phyloP scores from a whole-genome alignment of 495 filamentous ascomycete genomes.

The Aspergillus bridgeri region DNA sequence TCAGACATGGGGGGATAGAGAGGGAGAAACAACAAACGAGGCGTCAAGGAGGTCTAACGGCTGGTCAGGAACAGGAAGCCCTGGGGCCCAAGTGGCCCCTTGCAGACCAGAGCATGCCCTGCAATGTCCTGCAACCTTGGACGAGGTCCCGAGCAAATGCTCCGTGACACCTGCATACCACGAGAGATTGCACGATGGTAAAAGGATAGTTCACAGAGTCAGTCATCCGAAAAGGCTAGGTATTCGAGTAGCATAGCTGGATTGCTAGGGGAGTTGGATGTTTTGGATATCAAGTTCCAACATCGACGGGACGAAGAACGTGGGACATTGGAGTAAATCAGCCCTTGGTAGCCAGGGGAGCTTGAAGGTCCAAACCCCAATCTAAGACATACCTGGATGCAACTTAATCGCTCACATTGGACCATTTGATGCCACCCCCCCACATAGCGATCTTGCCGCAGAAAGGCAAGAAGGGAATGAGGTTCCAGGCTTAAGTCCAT shows the following conservation, averaged over 20 bases:
- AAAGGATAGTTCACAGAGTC: not conserved
- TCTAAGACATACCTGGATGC: slow-evolving; percentile 3
- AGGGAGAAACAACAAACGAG: not conserved
- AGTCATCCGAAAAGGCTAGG: not conserved
- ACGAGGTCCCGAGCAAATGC: not conserved
- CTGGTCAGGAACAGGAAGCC: not conserved
- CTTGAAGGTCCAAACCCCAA: not conserved
- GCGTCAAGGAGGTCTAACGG: not conserved
- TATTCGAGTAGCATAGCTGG: not conserved
- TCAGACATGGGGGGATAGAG: not conserved
- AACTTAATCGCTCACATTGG: slow-evolving; percentile 5
- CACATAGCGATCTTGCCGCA: slow-evolving; percentile 10
- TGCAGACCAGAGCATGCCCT: slow-evolving; percentile 14
- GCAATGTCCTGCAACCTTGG: slow-evolving; percentile 12
- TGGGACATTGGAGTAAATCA: not conserved
- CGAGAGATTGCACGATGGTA: slow-evolving; percentile 5
- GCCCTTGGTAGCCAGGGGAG: not conserved
- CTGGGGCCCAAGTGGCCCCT: slow-evolving; percentile 1
- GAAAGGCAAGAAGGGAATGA: slow-evolving; percentile 17
- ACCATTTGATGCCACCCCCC: slow-evolving; percentile 1
- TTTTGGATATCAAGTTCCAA: not conserved
- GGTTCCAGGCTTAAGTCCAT: not conserved
- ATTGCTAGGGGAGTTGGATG: too few relatives aligned
- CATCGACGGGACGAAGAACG: not conserved
- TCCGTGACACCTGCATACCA: slow-evolving; percentile 14